Evolutionary conservation across 2,329 filamentous ascomycete species (phyloP).

Genomic region (Monosporascus sp.): DNA sequence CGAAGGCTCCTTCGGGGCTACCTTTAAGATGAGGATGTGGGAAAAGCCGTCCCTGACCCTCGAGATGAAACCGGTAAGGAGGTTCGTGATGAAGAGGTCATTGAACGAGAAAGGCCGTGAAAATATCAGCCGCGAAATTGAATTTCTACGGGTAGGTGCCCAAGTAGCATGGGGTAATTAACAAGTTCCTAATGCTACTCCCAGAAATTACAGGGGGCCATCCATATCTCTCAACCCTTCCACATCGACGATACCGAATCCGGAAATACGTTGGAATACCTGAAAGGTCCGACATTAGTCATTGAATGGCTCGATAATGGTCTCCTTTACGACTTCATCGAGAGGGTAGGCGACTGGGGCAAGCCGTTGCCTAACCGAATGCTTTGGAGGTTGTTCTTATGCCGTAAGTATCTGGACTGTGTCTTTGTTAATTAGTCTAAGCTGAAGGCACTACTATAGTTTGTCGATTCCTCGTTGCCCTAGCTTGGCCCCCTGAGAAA

Average conservation of each 20-base stretch:
- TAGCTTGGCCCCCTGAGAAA: constrained; percentile 12
- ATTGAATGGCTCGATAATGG: constrained; percentile 18
- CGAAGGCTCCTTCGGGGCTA: constrained; percentile 11
- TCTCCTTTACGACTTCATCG: constrained; percentile 8
- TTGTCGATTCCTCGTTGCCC: constrained; percentile 13
- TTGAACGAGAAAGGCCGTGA: constrained; percentile 1
- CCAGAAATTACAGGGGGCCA: constrained; percentile 11
- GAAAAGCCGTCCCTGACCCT: background rate
- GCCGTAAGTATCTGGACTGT: constrained; percentile 5
- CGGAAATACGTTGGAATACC: background rate
- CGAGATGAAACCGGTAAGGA: background rate
- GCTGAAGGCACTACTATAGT: constrained; percentile 6
- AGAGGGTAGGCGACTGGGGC: constrained; percentile 4
- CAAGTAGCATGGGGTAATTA: background rate
- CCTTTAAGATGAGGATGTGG: constrained; percentile 9
- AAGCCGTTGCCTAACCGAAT: constrained; percentile 16
- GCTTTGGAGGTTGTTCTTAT: constrained; percentile 19
- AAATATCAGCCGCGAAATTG: constrained; percentile 6
- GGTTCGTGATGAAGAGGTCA: constrained; percentile 14
- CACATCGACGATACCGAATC: background rate
- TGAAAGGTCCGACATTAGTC: constrained; percentile 8
- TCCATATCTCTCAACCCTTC: constrained; percentile 14
- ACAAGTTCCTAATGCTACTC: background rate
- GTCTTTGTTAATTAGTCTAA: background rate
- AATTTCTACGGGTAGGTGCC: constrained; percentile 6